These are phyloP conservation scores for Aspergillus fumigatiaffinis DNA, from an alignment of 2,329 filamentous ascomycete genomes.

Conservation along the genomic window DNA sequence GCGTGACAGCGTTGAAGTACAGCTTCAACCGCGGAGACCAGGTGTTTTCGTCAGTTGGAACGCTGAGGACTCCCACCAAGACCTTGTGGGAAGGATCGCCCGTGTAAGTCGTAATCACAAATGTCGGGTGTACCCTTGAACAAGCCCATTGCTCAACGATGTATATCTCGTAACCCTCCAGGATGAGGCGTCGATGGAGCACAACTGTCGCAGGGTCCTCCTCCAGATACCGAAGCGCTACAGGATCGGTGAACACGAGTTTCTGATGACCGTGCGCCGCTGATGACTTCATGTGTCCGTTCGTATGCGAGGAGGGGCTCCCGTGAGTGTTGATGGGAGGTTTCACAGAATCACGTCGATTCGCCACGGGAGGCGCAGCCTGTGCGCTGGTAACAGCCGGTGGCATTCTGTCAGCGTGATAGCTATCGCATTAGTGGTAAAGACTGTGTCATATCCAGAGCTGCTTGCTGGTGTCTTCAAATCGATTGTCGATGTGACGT, in stretches of 20 bases:
- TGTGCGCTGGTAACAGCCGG: slow-evolving; percentile 17
- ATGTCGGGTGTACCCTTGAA: slow-evolving; percentile 82
- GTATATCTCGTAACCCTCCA: slow-evolving; percentile 87
- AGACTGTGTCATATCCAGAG: slow-evolving; percentile 6
- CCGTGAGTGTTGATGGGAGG: slow-evolving; percentile 18
- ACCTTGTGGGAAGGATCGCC: slow-evolving; percentile 76
- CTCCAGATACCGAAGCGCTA: slow-evolving; percentile 73
- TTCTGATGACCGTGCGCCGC: slow-evolving; percentile 46
- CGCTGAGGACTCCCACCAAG: slow-evolving; percentile 73
- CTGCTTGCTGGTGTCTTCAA: not conserved
- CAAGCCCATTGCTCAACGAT: slow-evolving; percentile 97
- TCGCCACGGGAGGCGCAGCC: slow-evolving; percentile 17
- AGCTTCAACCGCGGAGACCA: slow-evolving; percentile 77
- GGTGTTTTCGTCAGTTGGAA: slow-evolving; percentile 71
- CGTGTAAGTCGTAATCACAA: slow-evolving; percentile 89
- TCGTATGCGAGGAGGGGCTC: slow-evolving; percentile 15
- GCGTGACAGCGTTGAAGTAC: slow-evolving; percentile 81
- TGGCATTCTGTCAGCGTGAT: slow-evolving; percentile 12
- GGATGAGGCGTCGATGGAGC: slow-evolving; percentile 64
- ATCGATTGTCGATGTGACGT: not conserved
- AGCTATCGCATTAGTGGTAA: slow-evolving; percentile 7
- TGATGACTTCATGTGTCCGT: slow-evolving; percentile 12
- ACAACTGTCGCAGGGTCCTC: slow-evolving; percentile 75
- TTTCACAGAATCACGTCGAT: slow-evolving; percentile 26
- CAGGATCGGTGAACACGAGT: slow-evolving; percentile 63